Evolutionary conservation across 192 early-diverging fungal species (phyloP).

Genomic region (Backusella parvicylindrica): DNA sequence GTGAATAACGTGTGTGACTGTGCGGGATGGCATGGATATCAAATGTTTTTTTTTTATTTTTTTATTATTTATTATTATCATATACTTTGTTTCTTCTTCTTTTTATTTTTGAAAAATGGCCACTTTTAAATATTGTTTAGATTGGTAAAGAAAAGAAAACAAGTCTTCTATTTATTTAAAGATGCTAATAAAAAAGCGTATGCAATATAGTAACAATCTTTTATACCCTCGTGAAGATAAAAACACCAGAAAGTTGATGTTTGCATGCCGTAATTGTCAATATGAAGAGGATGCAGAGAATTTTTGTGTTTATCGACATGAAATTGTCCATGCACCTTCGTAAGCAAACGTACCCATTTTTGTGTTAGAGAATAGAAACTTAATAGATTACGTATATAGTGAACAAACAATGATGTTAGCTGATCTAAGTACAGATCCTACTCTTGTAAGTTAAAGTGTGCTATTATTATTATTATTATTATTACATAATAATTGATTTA

Average conservation of each 20-base stretch:
- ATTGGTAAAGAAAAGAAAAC: slow-evolving; percentile 37
- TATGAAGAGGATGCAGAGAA: slow-evolving; percentile 69
- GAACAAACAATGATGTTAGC: slow-evolving; percentile 73
- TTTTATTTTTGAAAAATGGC: slow-evolving; percentile 35
- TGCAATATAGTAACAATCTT: slow-evolving; percentile 64
- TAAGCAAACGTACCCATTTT: slow-evolving; percentile 17
- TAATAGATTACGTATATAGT: slow-evolving; percentile 14
- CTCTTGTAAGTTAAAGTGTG: slow-evolving; percentile 57
- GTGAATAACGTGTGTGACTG: background rate
- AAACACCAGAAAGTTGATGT: slow-evolving; percentile 48
- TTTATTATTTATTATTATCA: too few species aligned
- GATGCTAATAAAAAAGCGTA: background rate
- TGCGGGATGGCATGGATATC: too few species aligned
- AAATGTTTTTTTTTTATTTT: too few species aligned
- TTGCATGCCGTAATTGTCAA: slow-evolving; percentile 78
- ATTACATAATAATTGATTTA: too few species aligned
- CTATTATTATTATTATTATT: too few species aligned
- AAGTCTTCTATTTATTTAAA: background rate
- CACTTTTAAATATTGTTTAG: slow-evolving; percentile 48
- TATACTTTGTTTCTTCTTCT: slow-evolving; percentile 6
- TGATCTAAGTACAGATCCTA: slow-evolving; percentile 74
- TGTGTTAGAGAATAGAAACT: background rate
- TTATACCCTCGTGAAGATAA: slow-evolving; percentile 77
- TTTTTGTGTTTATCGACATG: slow-evolving; percentile 72
- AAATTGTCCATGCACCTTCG: slow-evolving; percentile 57